These are phyloP conservation scores for Aaosphaeria arxii DNA, from an alignment of 2,329 filamentous ascomycete genomes.

Conservation along the genomic window DNA sequence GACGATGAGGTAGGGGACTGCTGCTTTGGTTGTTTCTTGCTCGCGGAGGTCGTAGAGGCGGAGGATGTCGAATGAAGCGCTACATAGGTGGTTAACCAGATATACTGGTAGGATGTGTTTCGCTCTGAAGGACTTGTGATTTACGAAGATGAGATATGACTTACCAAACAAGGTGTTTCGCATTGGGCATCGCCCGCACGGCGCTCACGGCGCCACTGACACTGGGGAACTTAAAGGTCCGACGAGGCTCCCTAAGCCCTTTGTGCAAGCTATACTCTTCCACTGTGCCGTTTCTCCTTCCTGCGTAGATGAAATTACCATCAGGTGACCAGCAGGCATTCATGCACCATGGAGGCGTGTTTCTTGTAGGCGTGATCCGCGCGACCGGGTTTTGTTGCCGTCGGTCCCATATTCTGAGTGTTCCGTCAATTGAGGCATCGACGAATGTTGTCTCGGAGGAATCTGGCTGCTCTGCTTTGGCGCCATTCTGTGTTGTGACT, in stretches of 20 bases:
- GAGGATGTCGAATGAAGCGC: constrained; percentile 89
- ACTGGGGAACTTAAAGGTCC: constrained; percentile 81
- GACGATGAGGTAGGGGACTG: constrained; percentile 92
- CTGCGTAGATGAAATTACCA: constrained; percentile 92
- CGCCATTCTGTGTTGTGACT: constrained; percentile 13
- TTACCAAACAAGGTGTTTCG: constrained; percentile 83
- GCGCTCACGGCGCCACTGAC: constrained; percentile 89
- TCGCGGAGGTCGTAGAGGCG: constrained; percentile 84
- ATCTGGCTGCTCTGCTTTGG: constrained; percentile 39
- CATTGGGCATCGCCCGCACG: constrained; percentile 87
- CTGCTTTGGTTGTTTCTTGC: constrained; percentile 60
- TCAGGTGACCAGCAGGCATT: constrained; percentile 94
- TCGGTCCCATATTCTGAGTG: constrained; percentile 89
- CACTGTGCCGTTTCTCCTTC: constrained; percentile 84
- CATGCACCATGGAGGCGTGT: constrained; percentile 95
- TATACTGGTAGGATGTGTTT: not conserved
- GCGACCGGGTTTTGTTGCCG: constrained; percentile 75
- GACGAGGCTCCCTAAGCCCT: constrained; percentile 68
- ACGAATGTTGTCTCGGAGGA: constrained; percentile 79
- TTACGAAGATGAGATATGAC: constrained; percentile 15
- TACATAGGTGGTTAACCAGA: constrained; percentile 37
- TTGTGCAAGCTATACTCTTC: constrained; percentile 92
- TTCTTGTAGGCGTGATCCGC: constrained; percentile 68
- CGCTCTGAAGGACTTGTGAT: too few relatives aligned
- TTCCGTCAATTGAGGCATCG: constrained; percentile 82